These are phyloP conservation scores for Cyclotella baltica DNA, from an alignment of 108 stramenopile genomes.

Conservation along the genomic window DNA sequence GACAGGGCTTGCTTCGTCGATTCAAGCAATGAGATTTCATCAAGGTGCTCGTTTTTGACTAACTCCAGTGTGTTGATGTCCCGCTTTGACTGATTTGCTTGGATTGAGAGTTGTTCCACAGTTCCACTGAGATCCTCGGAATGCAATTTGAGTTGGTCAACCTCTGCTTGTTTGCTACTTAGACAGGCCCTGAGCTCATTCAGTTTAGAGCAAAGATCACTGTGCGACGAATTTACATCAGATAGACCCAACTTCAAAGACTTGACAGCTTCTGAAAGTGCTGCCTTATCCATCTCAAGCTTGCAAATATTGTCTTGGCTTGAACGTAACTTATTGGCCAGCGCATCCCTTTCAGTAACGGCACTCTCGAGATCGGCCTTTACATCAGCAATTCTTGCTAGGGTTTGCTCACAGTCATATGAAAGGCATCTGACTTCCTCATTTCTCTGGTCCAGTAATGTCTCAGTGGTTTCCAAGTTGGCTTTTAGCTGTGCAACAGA, in stretches of 20 bases:
- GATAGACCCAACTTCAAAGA: background rate
- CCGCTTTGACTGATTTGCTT: background rate
- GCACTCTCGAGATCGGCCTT: background rate
- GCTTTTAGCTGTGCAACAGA: slow-evolving; percentile 20
- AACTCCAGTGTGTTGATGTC: background rate
- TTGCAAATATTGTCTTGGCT: background rate
- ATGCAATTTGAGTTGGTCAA: background rate
- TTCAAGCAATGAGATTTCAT: slow-evolving; percentile 7
- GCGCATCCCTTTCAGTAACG: background rate
- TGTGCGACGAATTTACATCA: background rate
- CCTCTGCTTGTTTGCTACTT: background rate
- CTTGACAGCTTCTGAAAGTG: background rate
- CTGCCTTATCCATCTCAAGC: background rate
- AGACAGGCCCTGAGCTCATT: background rate
- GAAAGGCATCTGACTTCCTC: slow-evolving; percentile 30
- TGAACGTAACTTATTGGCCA: background rate
- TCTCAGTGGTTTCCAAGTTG: slow-evolving; percentile 42
- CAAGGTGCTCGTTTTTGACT: background rate
- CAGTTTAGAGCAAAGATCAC: background rate
- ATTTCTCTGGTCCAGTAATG: slow-evolving; percentile 38
- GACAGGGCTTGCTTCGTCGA: background rate
- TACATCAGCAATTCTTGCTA: slow-evolving; percentile 17
- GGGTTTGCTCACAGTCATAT: slow-evolving; percentile 14
- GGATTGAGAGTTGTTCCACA: background rate
- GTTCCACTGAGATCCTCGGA: background rate